Evolutionary conservation across 306 rosid genomes (phyloP).

Genomic region (Ziziphus jujuba): DNA sequence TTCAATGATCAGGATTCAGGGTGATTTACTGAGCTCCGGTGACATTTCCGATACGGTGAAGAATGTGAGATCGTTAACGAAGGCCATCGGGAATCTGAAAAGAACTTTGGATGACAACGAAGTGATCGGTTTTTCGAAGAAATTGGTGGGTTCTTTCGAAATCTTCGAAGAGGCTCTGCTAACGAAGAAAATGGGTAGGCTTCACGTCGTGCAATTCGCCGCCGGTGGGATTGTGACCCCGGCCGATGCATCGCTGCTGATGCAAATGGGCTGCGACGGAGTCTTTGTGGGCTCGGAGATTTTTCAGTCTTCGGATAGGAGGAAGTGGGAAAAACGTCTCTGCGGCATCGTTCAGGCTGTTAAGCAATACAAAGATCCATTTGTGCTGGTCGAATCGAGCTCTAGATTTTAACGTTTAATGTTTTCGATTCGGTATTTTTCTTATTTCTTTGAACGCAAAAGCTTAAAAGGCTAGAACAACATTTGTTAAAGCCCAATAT

Average conservation of each 20-base stretch:
- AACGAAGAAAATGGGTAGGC: conserved; percentile 61
- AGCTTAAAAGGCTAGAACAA: too few species aligned
- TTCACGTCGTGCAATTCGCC: conserved; percentile 67
- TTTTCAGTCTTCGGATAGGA: conserved; percentile 49
- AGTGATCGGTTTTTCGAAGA: conserved; percentile 60
- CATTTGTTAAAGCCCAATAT: conserved; percentile 35
- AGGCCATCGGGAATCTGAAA: conserved; percentile 47
- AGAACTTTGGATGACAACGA: conserved; percentile 76
- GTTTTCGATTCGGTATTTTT: too few species aligned
- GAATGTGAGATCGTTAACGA: conserved; percentile 61
- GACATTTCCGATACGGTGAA: conserved; percentile 38
- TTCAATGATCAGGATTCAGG: conserved; percentile 59
- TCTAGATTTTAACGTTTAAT: conserved; percentile 41
- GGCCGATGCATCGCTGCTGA: conserved; percentile 82
- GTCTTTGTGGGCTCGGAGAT: conserved; percentile 58
- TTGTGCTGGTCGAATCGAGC: conserved; percentile 52
- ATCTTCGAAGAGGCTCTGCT: conserved; percentile 40
- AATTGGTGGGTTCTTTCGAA: conserved; percentile 70
- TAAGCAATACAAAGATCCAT: conserved; percentile 59
- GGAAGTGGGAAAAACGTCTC: conserved; percentile 37
- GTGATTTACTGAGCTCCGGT: conserved; percentile 50
- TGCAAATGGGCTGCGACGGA: conserved; percentile 88
- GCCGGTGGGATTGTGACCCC: conserved; percentile 82
- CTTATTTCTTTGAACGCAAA: too few species aligned
- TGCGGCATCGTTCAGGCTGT: conserved; percentile 60